phyloP scores from a whole-genome alignment of 129 eudicot species.

The Smallanthus sonchifolius region DNA sequence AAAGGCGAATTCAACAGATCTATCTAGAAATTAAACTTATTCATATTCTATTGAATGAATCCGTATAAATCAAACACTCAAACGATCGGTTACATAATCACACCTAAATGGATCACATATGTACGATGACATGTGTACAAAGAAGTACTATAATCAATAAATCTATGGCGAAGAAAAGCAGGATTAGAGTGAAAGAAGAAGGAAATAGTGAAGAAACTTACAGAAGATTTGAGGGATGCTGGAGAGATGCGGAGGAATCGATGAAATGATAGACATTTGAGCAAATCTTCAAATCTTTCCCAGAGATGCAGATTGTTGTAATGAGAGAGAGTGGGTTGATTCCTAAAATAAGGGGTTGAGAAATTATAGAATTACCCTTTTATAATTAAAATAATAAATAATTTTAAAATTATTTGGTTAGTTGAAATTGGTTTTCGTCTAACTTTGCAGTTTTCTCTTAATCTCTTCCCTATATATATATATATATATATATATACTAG shows the following conservation, averaged over 20 bases:
- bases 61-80: not conserved
- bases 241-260: constrained; percentile 13
- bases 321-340: no score
- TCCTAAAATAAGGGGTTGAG: no score
- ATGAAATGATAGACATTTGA: not conserved
- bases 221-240: constrained; percentile 4
- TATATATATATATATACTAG: no score
- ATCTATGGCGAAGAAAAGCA: not conserved
- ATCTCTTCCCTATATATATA: no score
- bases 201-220: constrained; percentile 15
- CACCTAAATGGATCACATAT: not conserved
- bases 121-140: not conserved
- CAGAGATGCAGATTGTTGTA: no score
- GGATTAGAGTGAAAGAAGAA: not conserved
- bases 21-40: not conserved
- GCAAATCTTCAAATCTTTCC: no score
- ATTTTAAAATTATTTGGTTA: no score
- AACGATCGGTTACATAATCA: not conserved
- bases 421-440: no score
- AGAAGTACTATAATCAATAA: not conserved
- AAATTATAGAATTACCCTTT: no score
- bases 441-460: no score
- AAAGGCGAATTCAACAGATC: constrained; percentile 1
- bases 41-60: not conserved
- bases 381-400: no score